Evolutionary conservation across 1,284 basidiomycete genomes (phyloP).

Genomic region (Pyrrhoderma noxium): DNA sequence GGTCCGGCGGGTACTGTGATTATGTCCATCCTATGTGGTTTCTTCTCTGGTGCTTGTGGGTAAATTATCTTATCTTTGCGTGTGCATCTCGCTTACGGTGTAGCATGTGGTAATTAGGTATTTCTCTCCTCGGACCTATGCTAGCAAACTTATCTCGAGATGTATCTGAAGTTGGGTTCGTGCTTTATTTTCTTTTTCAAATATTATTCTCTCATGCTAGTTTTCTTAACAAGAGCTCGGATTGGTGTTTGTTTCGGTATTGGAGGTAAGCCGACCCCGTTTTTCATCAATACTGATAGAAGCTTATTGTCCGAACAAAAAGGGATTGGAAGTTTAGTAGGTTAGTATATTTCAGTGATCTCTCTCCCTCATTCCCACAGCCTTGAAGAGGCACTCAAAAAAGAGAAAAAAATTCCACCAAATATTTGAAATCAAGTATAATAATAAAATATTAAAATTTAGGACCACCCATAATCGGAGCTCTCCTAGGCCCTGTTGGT

Average conservation of each 20-base stretch:
- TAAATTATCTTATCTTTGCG: conserved; percentile 2
- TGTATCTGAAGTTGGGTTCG: conserved; percentile 14
- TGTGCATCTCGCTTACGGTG: background rate
- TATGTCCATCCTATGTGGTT: conserved; percentile 42
- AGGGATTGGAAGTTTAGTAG: too few relatives aligned
- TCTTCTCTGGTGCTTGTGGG: conserved; percentile 43
- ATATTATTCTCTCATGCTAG: too few relatives aligned
- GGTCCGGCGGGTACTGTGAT: conserved; percentile 33
- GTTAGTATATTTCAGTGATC: too few relatives aligned
- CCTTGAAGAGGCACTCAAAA: too few relatives aligned
- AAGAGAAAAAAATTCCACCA: too few relatives aligned
- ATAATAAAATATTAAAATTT: too few relatives aligned
- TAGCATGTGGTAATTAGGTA: background rate
- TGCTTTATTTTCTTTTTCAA: background rate
- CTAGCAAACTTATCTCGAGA: conserved; percentile 8
- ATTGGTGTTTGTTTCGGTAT: conserved; percentile 13
- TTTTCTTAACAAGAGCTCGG: conserved; percentile 6
- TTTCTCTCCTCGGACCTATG: conserved; percentile 11
- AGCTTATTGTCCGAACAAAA: too few relatives aligned
- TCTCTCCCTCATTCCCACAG: too few relatives aligned
- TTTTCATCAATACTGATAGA: too few relatives aligned
- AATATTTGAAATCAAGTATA: too few relatives aligned
- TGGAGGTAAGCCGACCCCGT: conserved; percentile 1
- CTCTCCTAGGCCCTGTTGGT: background rate
- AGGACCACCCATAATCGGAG: conserved; percentile 10